Base-by-base conservation (phyloP, 163 green algal species). In the Scenedesmus sp. region DNA sequence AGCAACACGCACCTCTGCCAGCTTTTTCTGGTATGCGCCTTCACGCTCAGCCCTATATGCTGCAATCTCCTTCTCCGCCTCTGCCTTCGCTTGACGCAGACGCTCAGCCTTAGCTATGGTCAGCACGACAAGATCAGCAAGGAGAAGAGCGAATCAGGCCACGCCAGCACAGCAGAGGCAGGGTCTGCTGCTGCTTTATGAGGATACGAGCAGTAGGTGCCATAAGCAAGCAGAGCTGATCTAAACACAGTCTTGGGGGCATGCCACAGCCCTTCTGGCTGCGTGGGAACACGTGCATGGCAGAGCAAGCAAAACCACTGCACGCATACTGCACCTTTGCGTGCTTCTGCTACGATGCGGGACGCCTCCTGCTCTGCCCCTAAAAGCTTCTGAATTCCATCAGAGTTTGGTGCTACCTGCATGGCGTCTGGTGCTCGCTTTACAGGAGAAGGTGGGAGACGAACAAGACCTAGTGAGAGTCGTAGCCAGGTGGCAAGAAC, bases 361-460 rank as follows among this genome's bases (percentile, higher is more conserved):
- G 98, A 97, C 16, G 97, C 97, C 82, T 98, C 96, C 73, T 96
- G 86, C 93, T 99, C 97, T n/a, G 97, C 97, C 59, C 94, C 95
- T 51, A 99, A 91, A 37, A 99, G 94, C 88, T 96, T 95, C 89
- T 99, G 96, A 73, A 99, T 99, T 76, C 96, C 96, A 88, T 98
- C 97, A 42, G 96, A 93, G 0, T 94, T 95, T 1, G 95, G 89
- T 24, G 94, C 92, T 35, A 98, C 87, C 44, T 91, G 87, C 86
- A 91, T 91, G 33, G 33, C 15, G 37, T 44, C 73, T 46, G 73
- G 35, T n/a, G 73, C 37, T 44, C 3, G 70, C 30, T 16, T 37
- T 82, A 3, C 4, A 18, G 20, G 51, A 76, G 30, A 22, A 37
- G 30, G 30, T 76, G 65, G 26, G 65, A 76, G 65, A 76, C 65